Percentiles rank a stretch among this genome's conserved stretches.
These are phyloP conservation scores for Neopestalotiopsis sp. DNA, from an alignment of 2,329 filamentous ascomycete species.

Conservation along the genomic window DNA sequence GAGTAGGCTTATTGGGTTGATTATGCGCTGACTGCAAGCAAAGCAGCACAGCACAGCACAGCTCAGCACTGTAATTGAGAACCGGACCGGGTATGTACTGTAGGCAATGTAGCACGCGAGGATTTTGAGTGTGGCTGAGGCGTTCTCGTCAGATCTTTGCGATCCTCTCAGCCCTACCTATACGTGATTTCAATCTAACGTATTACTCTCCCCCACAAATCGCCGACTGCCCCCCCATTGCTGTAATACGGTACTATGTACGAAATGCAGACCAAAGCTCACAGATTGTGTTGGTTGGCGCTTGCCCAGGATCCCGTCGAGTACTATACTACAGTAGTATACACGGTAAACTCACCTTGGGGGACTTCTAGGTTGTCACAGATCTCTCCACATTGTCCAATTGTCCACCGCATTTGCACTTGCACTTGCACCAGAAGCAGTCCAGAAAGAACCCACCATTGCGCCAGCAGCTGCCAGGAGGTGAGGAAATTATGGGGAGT, in stretches of 20 bases:
- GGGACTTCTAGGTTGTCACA: neutral
- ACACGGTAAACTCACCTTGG: too few relatives aligned
- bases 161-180: neutral
- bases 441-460: neutral
- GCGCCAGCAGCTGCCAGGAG: neutral
- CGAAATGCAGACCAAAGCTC: neutral
- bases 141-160: conserved; percentile 2
- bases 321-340: neutral
- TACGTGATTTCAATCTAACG: neutral
- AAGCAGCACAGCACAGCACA: too few relatives aligned
- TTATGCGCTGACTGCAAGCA: too few relatives aligned
- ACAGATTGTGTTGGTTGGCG: neutral
- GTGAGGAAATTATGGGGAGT: neutral
- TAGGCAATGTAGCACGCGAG: neutral
- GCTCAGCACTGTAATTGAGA: neutral
- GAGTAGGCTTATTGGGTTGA: neutral
- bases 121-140: neutral
- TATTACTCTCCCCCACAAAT: neutral
- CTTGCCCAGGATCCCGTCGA: neutral
- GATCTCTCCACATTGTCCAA: neutral
- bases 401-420: neutral
- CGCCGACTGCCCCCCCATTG: too few relatives aligned
- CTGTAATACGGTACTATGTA: neutral
- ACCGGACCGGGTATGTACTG: neutral
- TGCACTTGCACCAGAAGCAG: neutral